Conservation (phyloP, 106 monocot genomes). For the Narthecium ossifragum region DNA sequence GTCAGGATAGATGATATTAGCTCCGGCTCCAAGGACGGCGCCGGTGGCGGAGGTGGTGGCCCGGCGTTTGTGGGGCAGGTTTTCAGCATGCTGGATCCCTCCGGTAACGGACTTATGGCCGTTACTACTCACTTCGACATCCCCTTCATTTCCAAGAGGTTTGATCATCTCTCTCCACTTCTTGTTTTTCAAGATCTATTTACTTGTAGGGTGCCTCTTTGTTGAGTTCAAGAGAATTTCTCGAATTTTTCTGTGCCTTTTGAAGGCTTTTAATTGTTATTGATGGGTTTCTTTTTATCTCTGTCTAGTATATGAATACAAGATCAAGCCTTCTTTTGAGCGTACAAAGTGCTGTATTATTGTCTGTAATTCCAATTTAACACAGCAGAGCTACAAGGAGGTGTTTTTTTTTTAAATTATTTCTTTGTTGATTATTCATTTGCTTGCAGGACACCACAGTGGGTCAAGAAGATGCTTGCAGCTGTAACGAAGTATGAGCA, state of each 20-base stretch:
- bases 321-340: too few relatives aligned
- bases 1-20: conserved; percentile 46
- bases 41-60: conserved; percentile 28
- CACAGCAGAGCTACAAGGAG: too few relatives aligned
- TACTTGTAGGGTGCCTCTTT: background rate
- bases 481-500: conserved; percentile 39
- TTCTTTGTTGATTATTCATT: conserved; percentile 1
- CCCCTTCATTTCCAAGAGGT: conserved; percentile 60
- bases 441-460: conserved; percentile 59
- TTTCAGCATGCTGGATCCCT: conserved; percentile 91
- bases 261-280: too few relatives aligned
- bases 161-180: background rate
- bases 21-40: conserved; percentile 18
- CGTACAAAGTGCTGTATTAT: background rate
- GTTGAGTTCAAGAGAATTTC: background rate
- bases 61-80: conserved; percentile 97
- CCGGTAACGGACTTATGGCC: conserved; percentile 89
- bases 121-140: conserved; percentile 71
- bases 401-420: too few relatives aligned
- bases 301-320: too few relatives aligned
- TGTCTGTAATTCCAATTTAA: background rate
- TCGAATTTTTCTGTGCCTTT: background rate
- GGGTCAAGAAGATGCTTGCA: conserved; percentile 65
- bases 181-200: too few relatives aligned
- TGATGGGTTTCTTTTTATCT: too few relatives aligned